Percentiles rank a stretch among this genome's conserved stretches.
phyloP scores from a whole-genome alignment of 2,329 filamentous ascomycete genomes.

The Calonectria pauciramosa region DNA sequence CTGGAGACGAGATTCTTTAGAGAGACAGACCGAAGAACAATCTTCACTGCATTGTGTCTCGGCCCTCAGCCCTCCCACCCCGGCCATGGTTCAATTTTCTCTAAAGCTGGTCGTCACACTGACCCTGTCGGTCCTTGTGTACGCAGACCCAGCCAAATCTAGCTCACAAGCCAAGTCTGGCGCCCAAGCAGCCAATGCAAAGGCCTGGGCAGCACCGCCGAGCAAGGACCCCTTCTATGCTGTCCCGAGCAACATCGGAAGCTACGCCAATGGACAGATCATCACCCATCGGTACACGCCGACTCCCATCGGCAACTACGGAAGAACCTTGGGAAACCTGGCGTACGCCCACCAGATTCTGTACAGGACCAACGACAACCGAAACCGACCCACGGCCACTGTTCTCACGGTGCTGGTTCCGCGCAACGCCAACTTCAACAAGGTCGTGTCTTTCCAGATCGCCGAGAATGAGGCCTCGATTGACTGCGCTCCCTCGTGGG shows the following conservation, averaged over 20 bases:
- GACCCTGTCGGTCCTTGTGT: conserved; percentile 1
- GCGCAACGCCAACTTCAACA: conserved; percentile 43
- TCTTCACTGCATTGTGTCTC: conserved; percentile 1
- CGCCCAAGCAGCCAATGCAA: neutral
- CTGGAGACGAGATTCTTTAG: neutral
- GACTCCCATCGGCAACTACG: conserved; percentile 38
- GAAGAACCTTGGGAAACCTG: conserved; percentile 32
- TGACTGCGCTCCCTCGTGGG: conserved; percentile 49
- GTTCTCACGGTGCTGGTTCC: conserved; percentile 57
- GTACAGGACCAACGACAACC: conserved; percentile 55
- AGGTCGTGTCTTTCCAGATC: conserved; percentile 58
- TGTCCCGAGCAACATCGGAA: conserved; percentile 33
- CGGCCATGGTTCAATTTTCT: neutral
- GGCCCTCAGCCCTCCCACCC: neutral
- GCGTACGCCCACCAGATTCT: conserved; percentile 50
- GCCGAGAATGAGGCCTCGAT: conserved; percentile 56
- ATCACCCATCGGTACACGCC: conserved; percentile 38
- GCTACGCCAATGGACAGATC: conserved; percentile 37
- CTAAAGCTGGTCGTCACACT: conserved; percentile 2
- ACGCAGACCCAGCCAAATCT: neutral
- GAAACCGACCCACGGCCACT: conserved; percentile 51
- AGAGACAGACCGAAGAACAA: neutral
- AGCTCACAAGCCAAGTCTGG: neutral
- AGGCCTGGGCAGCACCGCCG: conserved; percentile 13
- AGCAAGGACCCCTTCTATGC: conserved; percentile 43